Evolutionary conservation across 2,329 filamentous ascomycete species (phyloP), one percentile per base, ranked within the genome.

Genomic region (Waltergamsia citrina): DNA sequence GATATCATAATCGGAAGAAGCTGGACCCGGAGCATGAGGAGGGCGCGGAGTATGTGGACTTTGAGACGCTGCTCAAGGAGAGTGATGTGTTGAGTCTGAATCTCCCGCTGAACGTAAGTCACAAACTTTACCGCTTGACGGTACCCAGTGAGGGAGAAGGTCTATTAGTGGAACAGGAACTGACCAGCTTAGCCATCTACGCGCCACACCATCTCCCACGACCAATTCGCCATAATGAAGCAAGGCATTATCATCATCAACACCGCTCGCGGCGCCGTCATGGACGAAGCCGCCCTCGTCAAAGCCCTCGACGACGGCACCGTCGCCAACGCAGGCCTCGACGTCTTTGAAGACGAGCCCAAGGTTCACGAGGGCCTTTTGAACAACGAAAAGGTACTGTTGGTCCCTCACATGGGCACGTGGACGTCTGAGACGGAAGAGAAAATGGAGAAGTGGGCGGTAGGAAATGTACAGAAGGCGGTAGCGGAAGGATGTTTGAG

Each of bases 341-440:
- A 93, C 52, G 85, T 93, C 32, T 93, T 78, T 49, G 85, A 93
- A 52, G 67, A 87, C 24, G 85, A 93, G 56, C 86, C 86, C 0
- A 66, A 73, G 38, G 62, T 93, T 19, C 83, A 92, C 49, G 78
- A 77, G 1, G 82, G 80, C 2, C 62, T 93, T 27, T 45, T 88
- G 11, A 60, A 62, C 12, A 88, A 90, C 50, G 74, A 74, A 3
- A 71, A 75, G 44, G 83, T 85, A 16, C 65, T 90, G 46, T 65
- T 94, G 19, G 60, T 93, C 23, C 86, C 86, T 33, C 86, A 93
- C 55, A 84, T 93, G 82, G 85, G 85, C 0, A 93, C 86, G 1
- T 86, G 74, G 69, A 90, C 83, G 1, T 62, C 77, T 19, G 85
- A 75, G 59, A 74, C 71, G 6, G 63, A 70, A 52, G 62, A 57